Base-by-base conservation (phyloP, 352 stramenopile species). In the Phytophthora crassamura region DNA sequence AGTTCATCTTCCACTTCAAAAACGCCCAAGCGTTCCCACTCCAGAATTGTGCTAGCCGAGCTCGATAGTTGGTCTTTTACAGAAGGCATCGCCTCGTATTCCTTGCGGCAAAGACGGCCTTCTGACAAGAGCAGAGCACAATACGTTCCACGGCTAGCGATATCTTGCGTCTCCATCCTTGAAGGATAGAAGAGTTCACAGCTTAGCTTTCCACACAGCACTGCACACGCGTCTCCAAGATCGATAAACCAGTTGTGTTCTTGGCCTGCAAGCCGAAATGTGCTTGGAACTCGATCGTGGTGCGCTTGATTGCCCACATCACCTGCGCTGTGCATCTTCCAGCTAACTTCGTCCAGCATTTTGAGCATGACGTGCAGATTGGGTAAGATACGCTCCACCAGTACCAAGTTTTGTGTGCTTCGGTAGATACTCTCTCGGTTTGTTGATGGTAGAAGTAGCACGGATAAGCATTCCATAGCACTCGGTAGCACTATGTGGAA, bases 1-100 rank as follows among this genome's bases (percentile, higher is more conserved):
- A 84, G 50, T 43, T 89, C 80, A 15, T 89, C 63, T 56, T 86
- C 77, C 5, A 82, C 63, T 64, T 89, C 80, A 59, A 82, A 89
- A 18, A 87, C 75, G 28, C 78, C 67, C 20, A 63, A 59, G 12
- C 25, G 22, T 43, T 89, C 80, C 80, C 80, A 84, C 45, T 73
- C 57, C 6, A 78, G 41, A 16, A 89, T 83, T 14, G 32, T 73
- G 14, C 7, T 7, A n/a, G 66, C 64, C 18, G 53, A 41, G 5
- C 28, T 63, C 34, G 67, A 60, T 16, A 38, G 46, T 5, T 41
- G 8, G 25, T 16, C 25, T 8, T 32, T 40, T 40, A 16, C 10
- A 48, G 14, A 12, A 2, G 18, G 25, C 10, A 39, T 8, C 5
- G 15, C 50, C 32, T 51, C 25, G 6, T 53, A 47, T 16, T 32